Evolutionary conservation across 2,329 filamentous ascomycete genomes (phyloP).

Genomic region (Ascochyta fabae): DNA sequence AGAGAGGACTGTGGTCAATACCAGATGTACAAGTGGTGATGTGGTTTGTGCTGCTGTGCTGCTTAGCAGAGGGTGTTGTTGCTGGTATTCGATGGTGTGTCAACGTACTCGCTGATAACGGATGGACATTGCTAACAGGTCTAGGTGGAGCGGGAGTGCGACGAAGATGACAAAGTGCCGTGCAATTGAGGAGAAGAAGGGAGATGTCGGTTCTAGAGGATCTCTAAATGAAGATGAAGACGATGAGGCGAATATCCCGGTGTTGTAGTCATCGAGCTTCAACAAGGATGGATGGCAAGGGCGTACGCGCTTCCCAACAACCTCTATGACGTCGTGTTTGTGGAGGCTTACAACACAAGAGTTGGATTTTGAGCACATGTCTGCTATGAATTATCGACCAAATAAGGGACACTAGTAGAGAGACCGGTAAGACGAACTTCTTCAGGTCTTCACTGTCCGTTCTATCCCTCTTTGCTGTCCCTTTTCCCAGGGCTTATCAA

Average conservation of each 20-base stretch:
- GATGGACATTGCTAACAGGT: neutral
- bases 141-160: neutral
- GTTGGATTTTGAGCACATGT: too few species aligned
- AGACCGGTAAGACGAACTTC: too few species aligned
- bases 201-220: neutral
- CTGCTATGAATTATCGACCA: too few species aligned
- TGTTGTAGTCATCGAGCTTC: neutral
- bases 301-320: too few species aligned
- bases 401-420: too few species aligned
- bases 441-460: too few species aligned
- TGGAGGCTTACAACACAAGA: too few species aligned
- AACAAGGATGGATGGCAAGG: too few species aligned
- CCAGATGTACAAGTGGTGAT: conserved; percentile 9
- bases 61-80: neutral
- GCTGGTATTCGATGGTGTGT: conserved; percentile 3
- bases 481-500: too few species aligned
- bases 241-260: conserved; percentile 9
- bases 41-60: conserved; percentile 11
- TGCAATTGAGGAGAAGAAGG: neutral
- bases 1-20: neutral
- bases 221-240: conserved; percentile 2
- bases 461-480: too few species aligned
- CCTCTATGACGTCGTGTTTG: too few species aligned
- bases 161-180: neutral
- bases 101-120: neutral